Percentiles rank a stretch among this genome's conserved stretches.
phyloP scores from a whole-genome alignment of 768 basidiomycete genomes.

The Royoungia palumana region DNA sequence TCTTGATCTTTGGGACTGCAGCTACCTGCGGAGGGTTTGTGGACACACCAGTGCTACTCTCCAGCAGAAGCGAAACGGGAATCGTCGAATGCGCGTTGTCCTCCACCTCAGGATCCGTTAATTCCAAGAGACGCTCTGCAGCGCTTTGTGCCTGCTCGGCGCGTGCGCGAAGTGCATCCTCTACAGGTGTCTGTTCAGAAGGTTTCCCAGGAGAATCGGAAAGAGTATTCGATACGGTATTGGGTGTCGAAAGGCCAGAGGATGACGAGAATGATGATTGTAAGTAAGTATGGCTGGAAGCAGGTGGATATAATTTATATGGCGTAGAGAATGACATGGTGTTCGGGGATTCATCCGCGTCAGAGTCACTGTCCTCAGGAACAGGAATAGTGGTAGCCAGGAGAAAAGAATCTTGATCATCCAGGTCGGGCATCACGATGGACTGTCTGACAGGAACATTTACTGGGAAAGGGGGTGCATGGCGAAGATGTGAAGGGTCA shows the following conservation, averaged over 20 bases:
- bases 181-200: slow-evolving; percentile 52
- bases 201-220: slow-evolving; percentile 51
- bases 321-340: slow-evolving; percentile 72
- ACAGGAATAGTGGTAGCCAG: slow-evolving; percentile 72
- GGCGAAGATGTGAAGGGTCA: slow-evolving; percentile 23
- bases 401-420: slow-evolving; percentile 60
- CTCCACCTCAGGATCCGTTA: slow-evolving; percentile 77
- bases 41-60: slow-evolving; percentile 35
- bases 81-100: slow-evolving; percentile 48
- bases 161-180: slow-evolving; percentile 81
- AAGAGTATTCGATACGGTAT: slow-evolving; percentile 54
- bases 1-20: slow-evolving; percentile 32
- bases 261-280: slow-evolving; percentile 52
- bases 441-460: slow-evolving; percentile 44
- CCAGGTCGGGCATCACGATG: slow-evolving; percentile 39
- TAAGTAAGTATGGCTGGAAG: slow-evolving; percentile 38
- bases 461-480: slow-evolving; percentile 4
- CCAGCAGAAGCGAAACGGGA: slow-evolving; percentile 51
- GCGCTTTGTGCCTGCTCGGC: slow-evolving; percentile 94
- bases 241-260: slow-evolving; percentile 48
- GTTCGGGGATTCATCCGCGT: slow-evolving; percentile 53
- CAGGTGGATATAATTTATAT: slow-evolving; percentile 48
- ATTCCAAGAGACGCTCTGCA: slow-evolving; percentile 81
- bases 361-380: slow-evolving; percentile 71
- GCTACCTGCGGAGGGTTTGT: slow-evolving; percentile 39